These are phyloP conservation scores for Aureobasidium leucospermi DNA, from an alignment of 2,329 filamentous ascomycete species.

Conservation along the genomic window DNA sequence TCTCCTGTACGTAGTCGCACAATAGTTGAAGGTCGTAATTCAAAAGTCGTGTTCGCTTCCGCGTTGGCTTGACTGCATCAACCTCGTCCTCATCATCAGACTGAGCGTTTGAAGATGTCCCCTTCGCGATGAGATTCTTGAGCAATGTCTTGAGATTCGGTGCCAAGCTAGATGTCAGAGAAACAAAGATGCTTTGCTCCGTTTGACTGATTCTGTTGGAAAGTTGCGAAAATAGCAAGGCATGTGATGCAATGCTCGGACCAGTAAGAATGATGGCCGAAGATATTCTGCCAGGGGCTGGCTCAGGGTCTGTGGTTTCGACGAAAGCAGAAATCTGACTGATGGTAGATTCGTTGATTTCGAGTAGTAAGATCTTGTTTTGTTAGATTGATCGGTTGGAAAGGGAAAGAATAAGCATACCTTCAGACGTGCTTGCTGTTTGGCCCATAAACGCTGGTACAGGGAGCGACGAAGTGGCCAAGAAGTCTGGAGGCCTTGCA, in stretches of 20 bases:
- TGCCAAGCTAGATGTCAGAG: conserved; percentile 63
- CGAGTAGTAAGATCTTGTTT: conserved; percentile 29
- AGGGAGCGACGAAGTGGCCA: conserved; percentile 47
- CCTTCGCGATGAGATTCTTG: conserved; percentile 65
- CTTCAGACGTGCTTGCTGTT: conserved; percentile 57
- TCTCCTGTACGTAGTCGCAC: conserved; percentile 50
- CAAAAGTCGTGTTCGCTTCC: conserved; percentile 58
- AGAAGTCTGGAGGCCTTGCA: conserved; percentile 28
- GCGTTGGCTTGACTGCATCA: conserved; percentile 20
- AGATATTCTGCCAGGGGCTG: conserved; percentile 47
- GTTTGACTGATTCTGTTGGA: conserved; percentile 32
- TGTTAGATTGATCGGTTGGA: conserved; percentile 11
- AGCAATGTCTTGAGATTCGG: conserved; percentile 65
- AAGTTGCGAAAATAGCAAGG: conserved; percentile 65
- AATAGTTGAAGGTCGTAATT: conserved; percentile 74
- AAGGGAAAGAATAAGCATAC: conserved; percentile 28
- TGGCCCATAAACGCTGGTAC: conserved; percentile 58
- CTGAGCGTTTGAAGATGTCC: conserved; percentile 39
- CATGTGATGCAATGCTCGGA: conserved; percentile 69
- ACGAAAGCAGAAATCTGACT: conserved; percentile 31
- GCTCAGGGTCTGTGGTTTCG: conserved; percentile 9
- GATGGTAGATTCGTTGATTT: conserved; percentile 34
- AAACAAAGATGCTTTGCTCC: conserved; percentile 48
- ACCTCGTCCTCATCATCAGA: conserved; percentile 51
- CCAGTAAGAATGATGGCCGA: conserved; percentile 69